A percentile compares a stretch with the other conserved stretches of the same genome.
Evolutionary conservation across 176 grass and related monocot genomes (phyloP).

Genomic region (Eremochloa ophiuroides): DNA sequence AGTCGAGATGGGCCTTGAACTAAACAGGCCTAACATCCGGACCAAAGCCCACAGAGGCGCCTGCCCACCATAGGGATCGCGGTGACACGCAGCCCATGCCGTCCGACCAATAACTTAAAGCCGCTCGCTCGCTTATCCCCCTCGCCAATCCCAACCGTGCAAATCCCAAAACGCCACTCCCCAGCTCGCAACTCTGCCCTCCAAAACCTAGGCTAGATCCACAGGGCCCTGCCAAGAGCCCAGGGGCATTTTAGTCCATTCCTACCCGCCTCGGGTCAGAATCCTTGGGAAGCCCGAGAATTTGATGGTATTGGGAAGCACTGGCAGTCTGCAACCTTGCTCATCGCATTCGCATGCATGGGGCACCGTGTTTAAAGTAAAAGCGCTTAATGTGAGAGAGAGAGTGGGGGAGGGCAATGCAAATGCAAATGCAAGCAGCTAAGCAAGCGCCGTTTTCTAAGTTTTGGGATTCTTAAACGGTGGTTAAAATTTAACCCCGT

Average conservation of each 20-base stretch:
- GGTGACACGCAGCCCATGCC: constrained; percentile 6
- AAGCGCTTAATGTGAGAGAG: constrained; percentile 42
- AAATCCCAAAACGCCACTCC: constrained; percentile 35
- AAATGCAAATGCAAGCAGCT: constrained; percentile 10
- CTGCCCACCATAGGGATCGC: constrained; percentile 23
- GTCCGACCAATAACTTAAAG: constrained; percentile 25
- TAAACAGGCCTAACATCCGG: neutral
- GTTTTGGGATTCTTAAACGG: constrained; percentile 89
- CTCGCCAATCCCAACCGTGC: constrained; percentile 49
- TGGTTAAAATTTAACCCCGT: constrained; percentile 16
- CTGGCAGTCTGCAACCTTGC: neutral
- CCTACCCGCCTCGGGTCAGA: neutral
- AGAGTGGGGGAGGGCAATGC: neutral
- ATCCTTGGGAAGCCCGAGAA: constrained; percentile 50
- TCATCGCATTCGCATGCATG: constrained; percentile 40
- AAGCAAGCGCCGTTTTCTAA: constrained; percentile 50
- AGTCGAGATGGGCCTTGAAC: neutral
- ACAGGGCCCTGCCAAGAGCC: neutral
- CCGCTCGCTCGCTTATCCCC: neutral
- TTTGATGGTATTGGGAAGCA: constrained; percentile 61
- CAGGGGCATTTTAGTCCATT: constrained; percentile 27
- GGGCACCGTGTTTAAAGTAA: constrained; percentile 86
- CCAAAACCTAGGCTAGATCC: neutral
- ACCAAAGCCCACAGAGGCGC: neutral
- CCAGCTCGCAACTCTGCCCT: neutral